These are phyloP conservation scores for Leishmania major DNA, from an alignment of 208 protist species.

Conservation along the genomic window DNA sequence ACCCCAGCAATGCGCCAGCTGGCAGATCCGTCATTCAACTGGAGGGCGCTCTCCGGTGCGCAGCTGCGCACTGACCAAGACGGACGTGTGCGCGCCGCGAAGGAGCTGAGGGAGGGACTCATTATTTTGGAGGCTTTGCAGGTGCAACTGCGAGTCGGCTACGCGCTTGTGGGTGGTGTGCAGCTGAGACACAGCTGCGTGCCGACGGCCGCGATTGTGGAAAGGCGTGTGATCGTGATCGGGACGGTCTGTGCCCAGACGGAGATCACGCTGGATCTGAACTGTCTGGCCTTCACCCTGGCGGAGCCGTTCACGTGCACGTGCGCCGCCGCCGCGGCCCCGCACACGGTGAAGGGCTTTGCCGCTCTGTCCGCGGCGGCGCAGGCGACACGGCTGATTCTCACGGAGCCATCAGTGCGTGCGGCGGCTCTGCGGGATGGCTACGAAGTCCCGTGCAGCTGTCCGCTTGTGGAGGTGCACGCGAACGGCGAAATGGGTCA, in stretches of 20 bases:
- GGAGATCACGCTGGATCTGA: constrained; percentile 80
- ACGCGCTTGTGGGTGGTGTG: constrained; percentile 53
- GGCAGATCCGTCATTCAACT: constrained; percentile 45
- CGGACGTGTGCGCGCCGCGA: constrained; percentile 53
- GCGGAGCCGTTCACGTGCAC: constrained; percentile 52
- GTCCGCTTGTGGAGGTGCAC: constrained; percentile 51
- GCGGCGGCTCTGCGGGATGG: constrained; percentile 53
- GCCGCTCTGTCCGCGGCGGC: constrained; percentile 29
- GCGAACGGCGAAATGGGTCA: constrained; percentile 63
- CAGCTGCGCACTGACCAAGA: constrained; percentile 45
- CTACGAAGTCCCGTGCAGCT: constrained; percentile 46
- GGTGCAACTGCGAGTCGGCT: constrained; percentile 31
- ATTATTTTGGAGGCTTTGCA: constrained; percentile 43
- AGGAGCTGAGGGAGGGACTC: constrained; percentile 54
- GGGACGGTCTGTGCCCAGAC: constrained; percentile 47
- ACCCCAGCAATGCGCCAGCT: constrained; percentile 72
- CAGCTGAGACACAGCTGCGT: constrained; percentile 70
- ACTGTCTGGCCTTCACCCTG: constrained; percentile 63
- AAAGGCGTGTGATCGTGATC: constrained; percentile 57
- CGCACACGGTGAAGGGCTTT: constrained; percentile 68
- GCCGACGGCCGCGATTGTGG: constrained; percentile 64
- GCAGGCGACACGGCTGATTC: constrained; percentile 47
- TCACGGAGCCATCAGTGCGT: constrained; percentile 49
- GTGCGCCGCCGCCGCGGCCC: constrained; percentile 26
- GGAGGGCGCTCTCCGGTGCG: constrained; percentile 50